Evolutionary conservation across 495 filamentous ascomycete species (phyloP).

Genomic region (Podospora appendiculata): DNA sequence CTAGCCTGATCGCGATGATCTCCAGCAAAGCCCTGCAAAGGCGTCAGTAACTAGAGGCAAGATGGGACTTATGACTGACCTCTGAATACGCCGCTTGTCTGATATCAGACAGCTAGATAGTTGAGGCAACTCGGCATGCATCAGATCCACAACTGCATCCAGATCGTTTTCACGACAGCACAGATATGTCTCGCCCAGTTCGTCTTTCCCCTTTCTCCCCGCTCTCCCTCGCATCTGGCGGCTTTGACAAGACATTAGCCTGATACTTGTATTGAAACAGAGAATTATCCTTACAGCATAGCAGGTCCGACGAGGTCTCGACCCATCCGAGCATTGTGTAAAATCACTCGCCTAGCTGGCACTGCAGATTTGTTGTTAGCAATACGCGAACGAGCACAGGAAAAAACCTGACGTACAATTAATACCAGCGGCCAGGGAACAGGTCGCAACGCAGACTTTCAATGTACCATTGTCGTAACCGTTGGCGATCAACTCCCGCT

Average conservation of each 20-base stretch:
- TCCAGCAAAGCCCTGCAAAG: slow-evolving; percentile 59
- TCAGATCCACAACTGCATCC: slow-evolving; percentile 58
- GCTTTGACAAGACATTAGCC: slow-evolving; percentile 25
- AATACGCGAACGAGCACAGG: too few species aligned
- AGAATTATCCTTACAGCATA: slow-evolving; percentile 49
- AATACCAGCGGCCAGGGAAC: slow-evolving; percentile 78
- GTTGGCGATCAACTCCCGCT: slow-evolving; percentile 64
- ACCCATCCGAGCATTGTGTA: slow-evolving; percentile 73
- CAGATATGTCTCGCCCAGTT: slow-evolving; percentile 71
- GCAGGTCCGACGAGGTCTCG: slow-evolving; percentile 68
- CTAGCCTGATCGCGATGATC: slow-evolving; percentile 63
- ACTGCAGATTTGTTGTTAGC: background rate
- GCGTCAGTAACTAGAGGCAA: too few species aligned
- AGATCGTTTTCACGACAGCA: slow-evolving; percentile 67
- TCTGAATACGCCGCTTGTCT: slow-evolving; percentile 59
- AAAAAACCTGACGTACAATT: slow-evolving; percentile 34
- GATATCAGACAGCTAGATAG: slow-evolving; percentile 63
- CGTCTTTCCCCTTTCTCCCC: slow-evolving; percentile 77
- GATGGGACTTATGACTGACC: too few species aligned
- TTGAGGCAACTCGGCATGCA: slow-evolving; percentile 65
- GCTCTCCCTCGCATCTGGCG: slow-evolving; percentile 81
- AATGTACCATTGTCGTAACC: slow-evolving; percentile 66
- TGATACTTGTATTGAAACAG: slow-evolving; percentile 1
- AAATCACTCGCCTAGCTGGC: slow-evolving; percentile 66
- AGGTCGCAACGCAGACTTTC: slow-evolving; percentile 72